Base-by-base conservation (phyloP, 345 rosid genomes). In the Camelina sativa region DNA sequence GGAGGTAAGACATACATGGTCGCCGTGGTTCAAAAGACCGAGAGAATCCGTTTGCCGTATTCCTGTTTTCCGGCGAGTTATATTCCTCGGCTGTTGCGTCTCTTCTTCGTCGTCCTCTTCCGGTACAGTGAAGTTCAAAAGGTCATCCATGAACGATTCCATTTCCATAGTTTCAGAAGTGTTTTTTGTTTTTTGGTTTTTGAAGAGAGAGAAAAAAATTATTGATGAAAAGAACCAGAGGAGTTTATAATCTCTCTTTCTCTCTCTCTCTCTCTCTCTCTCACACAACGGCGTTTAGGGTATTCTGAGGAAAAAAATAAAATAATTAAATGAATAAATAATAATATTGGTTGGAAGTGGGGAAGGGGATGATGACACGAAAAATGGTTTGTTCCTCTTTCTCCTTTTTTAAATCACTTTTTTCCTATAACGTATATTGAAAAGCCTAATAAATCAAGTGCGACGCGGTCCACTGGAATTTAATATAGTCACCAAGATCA, bases 61-160 rank as follows among this genome's bases (percentile, higher is more conserved):
- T 40, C 63, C 73, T 0, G 63, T 78, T 78, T 72, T 66, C 65
- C 81, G 77, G 34, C 63, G 81, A 38, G 69, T 16, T n/a, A 66
- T 58, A 66, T 65, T 72, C 62, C 72, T 65, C 52, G 58, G 57
- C 20, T 65, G 48, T 3, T 23, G 68, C 40, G 30, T 15, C n/a
- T 34, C 51, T 1, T 52, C 64, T 0, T 41, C 56, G 1, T 41
- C 63, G 52, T 77, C 81, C 4, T 65, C 73, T 15, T 72, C 81
- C 10, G 81, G 69, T 52, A 72, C 69, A 11, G 77, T 72, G 74
- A 78, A 78, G 77, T 78, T 72, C 77, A 78, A 67, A 52, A 78
- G 81, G 32, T 78, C 81, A 34, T 78, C 81, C 77, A 78, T 78
- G 73, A 78, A 78, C 7, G 73, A 51, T 78, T 72, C 81, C 63